phyloP scores from a whole-genome alignment of 345 rosid species.

The Nasturtium officinale region DNA sequence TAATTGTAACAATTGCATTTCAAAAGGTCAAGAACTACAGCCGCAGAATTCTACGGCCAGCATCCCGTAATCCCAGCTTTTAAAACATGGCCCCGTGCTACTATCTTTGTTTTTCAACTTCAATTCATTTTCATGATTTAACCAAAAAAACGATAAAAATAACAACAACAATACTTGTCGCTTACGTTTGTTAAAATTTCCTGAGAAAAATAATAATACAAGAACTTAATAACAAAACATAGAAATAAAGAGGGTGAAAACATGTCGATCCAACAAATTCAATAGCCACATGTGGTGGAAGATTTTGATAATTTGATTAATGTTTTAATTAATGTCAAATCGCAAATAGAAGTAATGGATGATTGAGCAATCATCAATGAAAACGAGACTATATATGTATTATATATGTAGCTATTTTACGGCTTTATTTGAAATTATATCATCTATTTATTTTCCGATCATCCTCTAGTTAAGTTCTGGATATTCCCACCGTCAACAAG shows the following conservation, averaged over 20 bases:
- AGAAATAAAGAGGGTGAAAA: not conserved
- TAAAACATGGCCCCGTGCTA: slow-evolving; percentile 8
- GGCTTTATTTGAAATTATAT: too few species aligned
- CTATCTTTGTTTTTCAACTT: not conserved
- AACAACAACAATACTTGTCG: not conserved
- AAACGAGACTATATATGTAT: too few species aligned
- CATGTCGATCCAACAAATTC: not conserved
- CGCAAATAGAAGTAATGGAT: not conserved
- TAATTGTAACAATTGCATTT: not conserved
- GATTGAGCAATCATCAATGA: too few species aligned
- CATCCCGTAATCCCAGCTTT: slow-evolving; percentile 28
- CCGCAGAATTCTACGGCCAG: slow-evolving; percentile 26
- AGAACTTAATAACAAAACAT: not conserved
- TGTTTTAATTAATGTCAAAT: not conserved
- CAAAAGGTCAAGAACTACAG: slow-evolving; percentile 16
- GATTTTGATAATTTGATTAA: too few species aligned
- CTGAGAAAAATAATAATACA: not conserved
- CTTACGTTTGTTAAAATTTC: not conserved
- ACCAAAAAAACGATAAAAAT: too few species aligned
- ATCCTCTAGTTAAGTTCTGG: too few species aligned
- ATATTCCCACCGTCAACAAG: too few species aligned
- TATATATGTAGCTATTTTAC: not conserved
- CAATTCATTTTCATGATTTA: not conserved
- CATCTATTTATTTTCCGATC: not conserved
- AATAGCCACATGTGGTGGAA: too few species aligned